These are phyloP conservation scores for Sporothrix curviconia DNA, from an alignment of 2,329 filamentous ascomycete species.

Conservation along the genomic window DNA sequence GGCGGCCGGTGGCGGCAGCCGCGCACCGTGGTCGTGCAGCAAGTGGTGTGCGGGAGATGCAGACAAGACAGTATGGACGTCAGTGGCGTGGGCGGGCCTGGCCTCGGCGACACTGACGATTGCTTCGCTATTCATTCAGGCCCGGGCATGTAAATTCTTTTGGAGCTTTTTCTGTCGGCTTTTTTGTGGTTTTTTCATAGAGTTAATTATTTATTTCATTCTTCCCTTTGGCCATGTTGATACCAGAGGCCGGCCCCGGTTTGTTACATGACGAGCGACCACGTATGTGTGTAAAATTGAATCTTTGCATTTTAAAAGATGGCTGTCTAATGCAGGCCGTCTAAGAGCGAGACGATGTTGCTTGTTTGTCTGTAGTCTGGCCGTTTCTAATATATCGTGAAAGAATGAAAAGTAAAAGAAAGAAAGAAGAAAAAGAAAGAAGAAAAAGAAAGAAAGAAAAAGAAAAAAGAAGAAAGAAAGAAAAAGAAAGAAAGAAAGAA, in stretches of 20 bases:
- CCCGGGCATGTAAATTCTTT: not conserved
- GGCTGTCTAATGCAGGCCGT: no score
- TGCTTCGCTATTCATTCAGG: slow-evolving; percentile 26
- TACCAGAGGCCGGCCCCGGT: not conserved
- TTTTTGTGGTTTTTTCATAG: not conserved
- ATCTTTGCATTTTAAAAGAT: no score
- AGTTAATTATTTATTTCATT: not conserved
- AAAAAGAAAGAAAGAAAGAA: not conserved
- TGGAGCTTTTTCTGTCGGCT: not conserved
- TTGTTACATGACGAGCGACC: not conserved
- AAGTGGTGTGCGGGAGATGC: slow-evolving; percentile 28
- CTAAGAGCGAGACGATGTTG: no score
- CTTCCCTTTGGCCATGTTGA: slow-evolving; percentile 1
- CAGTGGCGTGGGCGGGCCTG: slow-evolving; percentile 30
- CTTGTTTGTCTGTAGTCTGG: no score
- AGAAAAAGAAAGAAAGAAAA: not conserved
- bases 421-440: not conserved
- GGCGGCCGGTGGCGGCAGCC: no score
- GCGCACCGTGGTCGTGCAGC: slow-evolving; percentile 27
- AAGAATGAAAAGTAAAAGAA: no score
- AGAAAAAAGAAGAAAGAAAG: not conserved
- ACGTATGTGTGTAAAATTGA: no score
- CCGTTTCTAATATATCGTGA: no score
- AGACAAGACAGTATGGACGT: slow-evolving; percentile 29
- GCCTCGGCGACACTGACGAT: slow-evolving; percentile 26